A percentile compares a stretch with the other conserved stretches of the same genome.
Conservation (phyloP, 352 stramenopile species). For the Phytophthora tubulina region DNA sequence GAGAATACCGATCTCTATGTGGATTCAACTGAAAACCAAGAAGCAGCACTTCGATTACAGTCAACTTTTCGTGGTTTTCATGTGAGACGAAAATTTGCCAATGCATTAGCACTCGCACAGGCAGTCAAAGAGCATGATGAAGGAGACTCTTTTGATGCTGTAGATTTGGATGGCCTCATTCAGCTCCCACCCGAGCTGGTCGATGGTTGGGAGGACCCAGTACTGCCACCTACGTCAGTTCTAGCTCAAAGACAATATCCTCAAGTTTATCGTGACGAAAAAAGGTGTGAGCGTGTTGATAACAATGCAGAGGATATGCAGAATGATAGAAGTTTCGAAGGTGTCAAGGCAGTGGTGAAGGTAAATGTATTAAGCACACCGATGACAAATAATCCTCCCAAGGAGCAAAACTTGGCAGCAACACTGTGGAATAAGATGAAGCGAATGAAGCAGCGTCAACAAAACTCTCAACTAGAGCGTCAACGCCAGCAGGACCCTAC, state of each 20-base stretch:
- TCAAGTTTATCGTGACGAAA: constrained; percentile 15
- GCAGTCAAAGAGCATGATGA: constrained; percentile 35
- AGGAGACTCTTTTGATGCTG: constrained; percentile 50
- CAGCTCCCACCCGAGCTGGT: constrained; percentile 60
- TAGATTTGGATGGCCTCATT: constrained; percentile 72
- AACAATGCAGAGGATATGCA: constrained; percentile 9
- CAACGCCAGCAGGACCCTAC: constrained; percentile 55
- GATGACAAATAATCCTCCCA: constrained; percentile 2
- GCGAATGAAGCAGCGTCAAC: constrained; percentile 56
- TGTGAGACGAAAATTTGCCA: constrained; percentile 70
- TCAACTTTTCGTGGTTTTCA: constrained; percentile 78
- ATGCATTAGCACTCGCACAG: constrained; percentile 63
- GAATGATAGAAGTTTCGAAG: not conserved
- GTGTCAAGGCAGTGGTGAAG: not conserved
- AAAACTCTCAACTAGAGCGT: constrained; percentile 47
- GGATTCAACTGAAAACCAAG: constrained; percentile 14
- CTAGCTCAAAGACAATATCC: not conserved
- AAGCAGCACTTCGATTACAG: constrained; percentile 64
- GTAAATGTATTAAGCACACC: not conserved
- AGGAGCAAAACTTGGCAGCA: constrained; percentile 49
- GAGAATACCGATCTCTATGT: constrained; percentile 3
- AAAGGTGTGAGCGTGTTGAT: constrained; percentile 10
- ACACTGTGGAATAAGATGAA: constrained; percentile 79
- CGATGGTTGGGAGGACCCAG: constrained; percentile 68
- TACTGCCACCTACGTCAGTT: constrained; percentile 32